Evolutionary conservation across 1,284 basidiomycete genomes (phyloP).

Genomic region (Pseudozyma tsukubaensis): DNA sequence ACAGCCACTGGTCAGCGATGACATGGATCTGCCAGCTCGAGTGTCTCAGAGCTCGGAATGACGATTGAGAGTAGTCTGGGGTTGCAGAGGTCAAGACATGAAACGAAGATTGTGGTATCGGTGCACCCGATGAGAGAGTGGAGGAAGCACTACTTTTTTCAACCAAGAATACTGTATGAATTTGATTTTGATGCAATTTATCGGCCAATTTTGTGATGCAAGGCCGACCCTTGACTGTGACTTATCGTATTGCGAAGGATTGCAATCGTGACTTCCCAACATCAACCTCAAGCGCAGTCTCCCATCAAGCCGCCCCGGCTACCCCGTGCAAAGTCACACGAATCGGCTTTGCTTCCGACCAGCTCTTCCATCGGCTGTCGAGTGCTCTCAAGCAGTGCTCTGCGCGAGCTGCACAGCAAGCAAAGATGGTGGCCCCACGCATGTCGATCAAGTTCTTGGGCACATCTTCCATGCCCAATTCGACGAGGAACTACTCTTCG

Average conservation of each 20-base stretch:
- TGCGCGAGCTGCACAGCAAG: background rate
- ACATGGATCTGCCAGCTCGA: background rate
- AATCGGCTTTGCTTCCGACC: background rate
- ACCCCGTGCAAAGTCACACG: background rate
- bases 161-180: constrained; percentile 4
- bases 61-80: background rate
- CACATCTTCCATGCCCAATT: constrained; percentile 62
- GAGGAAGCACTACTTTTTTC: constrained; percentile 7
- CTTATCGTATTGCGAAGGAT: constrained; percentile 3
- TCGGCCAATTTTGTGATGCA: constrained; percentile 12
- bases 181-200: background rate
- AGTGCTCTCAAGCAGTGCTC: background rate
- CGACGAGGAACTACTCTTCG: constrained; percentile 64
- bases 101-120: background rate
- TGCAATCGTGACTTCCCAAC: background rate
- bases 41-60: background rate
- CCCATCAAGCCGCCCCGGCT: background rate
- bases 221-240: background rate
- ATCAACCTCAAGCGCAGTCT: constrained; percentile 7
- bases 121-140: background rate
- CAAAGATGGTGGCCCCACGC: constrained; percentile 44
- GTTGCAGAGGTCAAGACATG: background rate
- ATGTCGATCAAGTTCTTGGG: constrained; percentile 64
- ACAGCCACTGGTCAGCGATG: too few species aligned
- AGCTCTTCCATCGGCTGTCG: background rate